Conservation (phyloP, 116 monocot genomes). For the Zostera marina region DNA sequence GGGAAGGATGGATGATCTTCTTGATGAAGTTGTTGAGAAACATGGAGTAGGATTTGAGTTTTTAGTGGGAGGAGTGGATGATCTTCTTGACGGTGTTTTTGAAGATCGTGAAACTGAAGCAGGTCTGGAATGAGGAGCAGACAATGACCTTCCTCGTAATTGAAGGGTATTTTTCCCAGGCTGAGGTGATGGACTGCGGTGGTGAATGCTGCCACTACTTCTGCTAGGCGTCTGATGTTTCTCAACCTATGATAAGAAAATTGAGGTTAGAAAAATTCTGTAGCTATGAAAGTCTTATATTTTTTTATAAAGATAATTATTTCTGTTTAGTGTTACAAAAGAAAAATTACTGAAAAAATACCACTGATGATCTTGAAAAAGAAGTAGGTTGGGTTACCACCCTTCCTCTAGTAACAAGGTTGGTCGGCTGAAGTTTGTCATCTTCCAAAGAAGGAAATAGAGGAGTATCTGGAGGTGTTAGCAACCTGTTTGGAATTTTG, state of each 20-base stretch:
- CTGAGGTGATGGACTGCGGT: constrained; percentile 33
- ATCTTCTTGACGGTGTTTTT: constrained; percentile 14
- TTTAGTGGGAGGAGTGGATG: constrained; percentile 21
- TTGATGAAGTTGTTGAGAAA: constrained; percentile 23
- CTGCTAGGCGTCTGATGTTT: constrained; percentile 34
- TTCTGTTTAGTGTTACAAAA: neutral
- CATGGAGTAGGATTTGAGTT: neutral
- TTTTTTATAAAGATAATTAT: neutral
- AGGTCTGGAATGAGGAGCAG: constrained; percentile 41
- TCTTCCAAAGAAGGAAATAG: constrained; percentile 88
- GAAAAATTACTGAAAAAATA: constrained; percentile 11
- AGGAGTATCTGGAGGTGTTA: constrained; percentile 96
- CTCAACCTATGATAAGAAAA: constrained; percentile 25
- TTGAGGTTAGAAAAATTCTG: neutral
- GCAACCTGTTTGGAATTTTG: constrained; percentile 39
- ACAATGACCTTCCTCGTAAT: constrained; percentile 40
- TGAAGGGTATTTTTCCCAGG: constrained; percentile 23
- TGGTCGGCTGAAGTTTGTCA: constrained; percentile 32
- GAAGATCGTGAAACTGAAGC: constrained; percentile 16
- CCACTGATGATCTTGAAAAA: constrained; percentile 42
- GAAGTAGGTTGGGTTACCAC: constrained; percentile 38
- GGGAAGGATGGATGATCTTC: constrained; percentile 43
- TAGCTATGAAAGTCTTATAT: neutral
- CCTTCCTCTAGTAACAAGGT: constrained; percentile 41
- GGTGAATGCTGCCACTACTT: constrained; percentile 62